Percentiles rank a stretch among this genome's conserved stretches.
Evolutionary conservation across 176 grass and related monocot genomes (phyloP).

Genomic region (Calamus simplicifolius): DNA sequence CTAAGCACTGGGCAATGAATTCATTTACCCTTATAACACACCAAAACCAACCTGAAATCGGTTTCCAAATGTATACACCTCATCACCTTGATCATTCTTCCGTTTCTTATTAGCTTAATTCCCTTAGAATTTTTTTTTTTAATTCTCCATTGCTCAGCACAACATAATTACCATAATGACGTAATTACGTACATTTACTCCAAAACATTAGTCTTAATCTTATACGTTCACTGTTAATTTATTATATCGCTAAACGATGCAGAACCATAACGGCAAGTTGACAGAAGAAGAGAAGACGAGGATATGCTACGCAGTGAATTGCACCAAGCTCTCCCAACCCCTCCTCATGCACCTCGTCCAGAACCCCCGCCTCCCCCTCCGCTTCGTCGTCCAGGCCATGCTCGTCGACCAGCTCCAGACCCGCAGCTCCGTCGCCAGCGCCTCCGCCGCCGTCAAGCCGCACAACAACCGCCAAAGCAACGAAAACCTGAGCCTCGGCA

Average conservation of each 20-base stretch:
- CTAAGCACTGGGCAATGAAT: no score
- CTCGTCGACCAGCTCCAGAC: slow-evolving; percentile 90
- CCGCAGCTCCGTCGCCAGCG: slow-evolving; percentile 46
- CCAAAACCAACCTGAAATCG: no score
- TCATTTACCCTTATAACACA: no score
- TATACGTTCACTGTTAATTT: no score
- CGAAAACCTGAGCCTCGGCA: slow-evolving; percentile 45
- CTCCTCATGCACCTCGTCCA: slow-evolving; percentile 89
- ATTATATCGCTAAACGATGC: not conserved
- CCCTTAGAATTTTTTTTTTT: no score
- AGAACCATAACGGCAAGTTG: slow-evolving; percentile 73
- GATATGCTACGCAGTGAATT: slow-evolving; percentile 80
- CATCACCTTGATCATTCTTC: no score
- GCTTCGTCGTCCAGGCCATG: slow-evolving; percentile 99
- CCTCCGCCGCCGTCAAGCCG: not conserved
- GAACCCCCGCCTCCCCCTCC: slow-evolving; percentile 89
- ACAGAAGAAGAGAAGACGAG: slow-evolving; percentile 73
- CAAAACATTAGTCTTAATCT: no score
- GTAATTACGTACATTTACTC: no score
- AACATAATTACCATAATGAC: no score
- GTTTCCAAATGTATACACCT: no score
- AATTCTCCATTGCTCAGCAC: no score
- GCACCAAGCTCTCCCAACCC: slow-evolving; percentile 68
- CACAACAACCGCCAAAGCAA: slow-evolving; percentile 1
- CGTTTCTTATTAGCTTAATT: no score